phyloP scores from a whole-genome alignment of 179 eudicot species.

The Patellifolia procumbens region DNA sequence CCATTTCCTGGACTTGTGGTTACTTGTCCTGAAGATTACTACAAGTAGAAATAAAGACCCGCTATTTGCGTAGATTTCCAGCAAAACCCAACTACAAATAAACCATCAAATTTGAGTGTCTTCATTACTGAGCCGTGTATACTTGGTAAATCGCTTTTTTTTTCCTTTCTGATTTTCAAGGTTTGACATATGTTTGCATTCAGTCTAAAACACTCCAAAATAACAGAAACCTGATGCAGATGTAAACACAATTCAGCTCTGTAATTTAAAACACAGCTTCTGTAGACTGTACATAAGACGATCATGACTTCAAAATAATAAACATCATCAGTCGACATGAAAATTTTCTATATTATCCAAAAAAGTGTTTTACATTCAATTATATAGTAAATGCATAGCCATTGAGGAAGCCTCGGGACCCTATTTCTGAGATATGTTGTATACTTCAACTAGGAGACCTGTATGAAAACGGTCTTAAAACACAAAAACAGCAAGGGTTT shows the following conservation, averaged over 20 bases:
- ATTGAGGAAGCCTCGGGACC: background rate
- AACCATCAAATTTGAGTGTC: slow-evolving; percentile 23
- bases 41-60: slow-evolving; percentile 24
- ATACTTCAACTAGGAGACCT: background rate
- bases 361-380: background rate
- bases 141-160: background rate
- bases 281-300: background rate
- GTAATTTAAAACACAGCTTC: background rate
- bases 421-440: background rate
- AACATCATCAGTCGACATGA: background rate
- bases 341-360: background rate
- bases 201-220: slow-evolving; percentile 19
- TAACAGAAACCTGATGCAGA: background rate
- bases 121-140: slow-evolving; percentile 17
- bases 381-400: background rate
- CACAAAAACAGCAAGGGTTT: background rate
- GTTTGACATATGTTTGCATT: slow-evolving; percentile 27
- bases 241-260: slow-evolving; percentile 1
- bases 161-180: slow-evolving; percentile 18
- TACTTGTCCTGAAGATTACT: slow-evolving; percentile 4
- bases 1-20: too few relatives aligned
- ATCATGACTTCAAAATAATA: background rate
- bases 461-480: background rate
- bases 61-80: slow-evolving; percentile 28
- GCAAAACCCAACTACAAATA: slow-evolving; percentile 23